A percentile compares a stretch with the other conserved stretches of the same genome.
Evolutionary conservation across 2,329 filamentous ascomycete species (phyloP).

Genomic region (Aspergillus amoenus): DNA sequence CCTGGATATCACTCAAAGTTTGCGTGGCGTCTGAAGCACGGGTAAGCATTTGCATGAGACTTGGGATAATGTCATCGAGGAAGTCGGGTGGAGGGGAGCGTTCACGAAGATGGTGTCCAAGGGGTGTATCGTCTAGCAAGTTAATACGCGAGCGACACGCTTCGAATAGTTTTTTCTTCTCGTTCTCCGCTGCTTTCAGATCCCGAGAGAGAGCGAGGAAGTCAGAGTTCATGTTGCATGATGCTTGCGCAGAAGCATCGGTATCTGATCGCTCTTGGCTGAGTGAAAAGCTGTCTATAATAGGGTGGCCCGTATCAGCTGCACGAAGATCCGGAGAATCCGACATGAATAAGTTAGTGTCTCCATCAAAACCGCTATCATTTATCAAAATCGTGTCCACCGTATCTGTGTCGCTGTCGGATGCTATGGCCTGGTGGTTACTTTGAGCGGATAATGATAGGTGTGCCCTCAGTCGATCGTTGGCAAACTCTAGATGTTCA

Average conservation of each 20-base stretch:
- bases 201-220: constrained; percentile 33
- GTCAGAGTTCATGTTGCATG: constrained; percentile 25
- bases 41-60: constrained; percentile 34
- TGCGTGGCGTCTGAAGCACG: constrained; percentile 40
- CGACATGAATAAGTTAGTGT: constrained; percentile 28
- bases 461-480: constrained; percentile 21
- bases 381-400: constrained; percentile 30
- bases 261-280: constrained; percentile 8
- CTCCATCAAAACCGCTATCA: constrained; percentile 27
- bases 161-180: constrained; percentile 41
- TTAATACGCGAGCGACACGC: constrained; percentile 36
- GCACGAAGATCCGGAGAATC: constrained; percentile 32
- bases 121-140: constrained; percentile 21
- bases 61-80: constrained; percentile 36
- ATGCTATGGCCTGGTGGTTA: background rate
- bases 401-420: constrained; percentile 7
- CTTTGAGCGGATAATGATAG: constrained; percentile 16
- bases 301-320: constrained; percentile 7
- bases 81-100: constrained; percentile 40
- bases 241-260: constrained; percentile 21
- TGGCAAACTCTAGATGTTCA: constrained; percentile 22
- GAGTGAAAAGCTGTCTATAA: constrained; percentile 21
- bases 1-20: constrained; percentile 35
- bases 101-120: constrained; percentile 22
- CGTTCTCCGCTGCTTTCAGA: constrained; percentile 39